Percentiles rank a stretch among this genome's conserved stretches.
Evolutionary conservation across 2,329 filamentous ascomycete genomes (phyloP).

Genomic region (Fusarium sp.): DNA sequence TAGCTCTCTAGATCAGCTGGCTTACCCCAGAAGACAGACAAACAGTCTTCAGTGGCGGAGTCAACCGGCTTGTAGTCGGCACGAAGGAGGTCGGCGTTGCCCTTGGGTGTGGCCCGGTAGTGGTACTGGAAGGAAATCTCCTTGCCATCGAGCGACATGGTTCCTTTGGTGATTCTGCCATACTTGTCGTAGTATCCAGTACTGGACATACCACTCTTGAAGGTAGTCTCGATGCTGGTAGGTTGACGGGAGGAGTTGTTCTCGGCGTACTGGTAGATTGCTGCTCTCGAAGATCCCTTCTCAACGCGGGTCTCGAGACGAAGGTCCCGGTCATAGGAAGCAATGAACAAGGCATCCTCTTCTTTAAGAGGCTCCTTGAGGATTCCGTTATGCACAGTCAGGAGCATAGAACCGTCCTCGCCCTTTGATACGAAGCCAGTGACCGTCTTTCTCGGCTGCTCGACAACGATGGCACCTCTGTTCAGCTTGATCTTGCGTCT

Average conservation of each 20-base stretch:
- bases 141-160: not conserved
- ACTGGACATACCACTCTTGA: not conserved
- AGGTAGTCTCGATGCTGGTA: constrained; percentile 6
- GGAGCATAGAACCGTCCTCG: constrained; percentile 12
- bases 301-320: constrained; percentile 8
- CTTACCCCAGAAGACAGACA: constrained; percentile 35
- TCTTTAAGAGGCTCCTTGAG: constrained; percentile 15
- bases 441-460: constrained; percentile 18
- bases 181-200: constrained; percentile 29
- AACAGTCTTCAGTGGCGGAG: not conserved
- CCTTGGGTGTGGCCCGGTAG: constrained; percentile 21
- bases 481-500: constrained; percentile 22
- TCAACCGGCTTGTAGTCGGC: constrained; percentile 19
- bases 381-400: constrained; percentile 9
- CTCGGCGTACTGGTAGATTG: constrained; percentile 22
- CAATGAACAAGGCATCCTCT: constrained; percentile 6
- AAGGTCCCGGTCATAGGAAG: constrained; percentile 18
- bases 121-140: constrained; percentile 31
- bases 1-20: constrained; percentile 24
- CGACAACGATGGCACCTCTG: constrained; percentile 7
- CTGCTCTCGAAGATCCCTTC: not conserved
- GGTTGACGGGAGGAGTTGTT: constrained; percentile 12
- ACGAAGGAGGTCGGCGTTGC: constrained; percentile 21
- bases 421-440: constrained; percentile 16
- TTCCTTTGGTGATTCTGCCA: constrained; percentile 24